Evolutionary conservation across 345 rosid genomes (phyloP), one percentile per base, ranked within the genome.

Genomic region (Lumnitzera littorea): DNA sequence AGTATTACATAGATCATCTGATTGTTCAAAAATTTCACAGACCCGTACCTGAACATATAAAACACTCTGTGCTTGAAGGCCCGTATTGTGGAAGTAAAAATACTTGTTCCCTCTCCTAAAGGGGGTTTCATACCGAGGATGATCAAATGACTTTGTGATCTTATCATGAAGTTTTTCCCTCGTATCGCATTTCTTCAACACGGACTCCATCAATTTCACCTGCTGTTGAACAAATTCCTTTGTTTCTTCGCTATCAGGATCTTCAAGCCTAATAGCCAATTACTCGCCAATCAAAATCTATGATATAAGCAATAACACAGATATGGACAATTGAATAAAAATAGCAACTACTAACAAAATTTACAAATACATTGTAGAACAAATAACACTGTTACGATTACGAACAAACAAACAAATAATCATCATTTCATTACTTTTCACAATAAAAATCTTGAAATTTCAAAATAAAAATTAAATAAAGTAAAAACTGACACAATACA

Each of bases 21-120:
- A 27, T 25, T 20, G 1, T 24, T 14, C 46, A 10, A 46, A n/a
- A 25, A 24, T 52, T 27, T 24, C 60, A 50, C 27, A 16, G 41
- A 31, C 56, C 6, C 43, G 9, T 36, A 57, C 96, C 98, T 91
- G 92, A 60, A 83, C 78, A 55, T 79, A 88, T 62, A 88, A 89
- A 60, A 94, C 85, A 65, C 59, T 58, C 61, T 94, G 97, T 0
- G 97, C 80, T 72, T 94, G 97, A 46, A 94, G 97, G 27, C 99
- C 97, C 3, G 83, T 70, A 69, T 94, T 94, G 15, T 86, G 95
- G 67, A 83, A 88, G 80, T 84, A 86, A 71, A 94, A 90, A 70
- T 78, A 88, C 63, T 69, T 82, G 66, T 82, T 65, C 29, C 85
- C 97, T 58, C 85, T 72, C 70, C 59, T 86, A 43, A 73, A 86